Conservation (phyloP, 2,329 filamentous ascomycete genomes). For the Stemphylium lycopersici region DNA sequence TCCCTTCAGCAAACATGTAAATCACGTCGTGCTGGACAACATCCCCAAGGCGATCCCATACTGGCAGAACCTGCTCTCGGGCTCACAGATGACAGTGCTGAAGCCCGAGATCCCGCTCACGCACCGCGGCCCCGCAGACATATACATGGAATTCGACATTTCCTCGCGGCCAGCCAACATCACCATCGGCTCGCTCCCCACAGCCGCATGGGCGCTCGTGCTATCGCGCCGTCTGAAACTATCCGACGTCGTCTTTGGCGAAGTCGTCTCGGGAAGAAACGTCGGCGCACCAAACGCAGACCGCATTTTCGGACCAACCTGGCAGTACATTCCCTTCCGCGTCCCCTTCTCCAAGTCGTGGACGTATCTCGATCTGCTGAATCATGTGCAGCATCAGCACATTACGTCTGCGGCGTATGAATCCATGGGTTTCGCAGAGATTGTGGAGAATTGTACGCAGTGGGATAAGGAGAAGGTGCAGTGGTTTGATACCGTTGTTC, state of each 20-base stretch:
- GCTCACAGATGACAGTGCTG: constrained; percentile 57
- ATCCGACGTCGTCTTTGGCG: constrained; percentile 68
- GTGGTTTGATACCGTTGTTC: constrained; percentile 50
- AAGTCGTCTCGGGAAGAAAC: constrained; percentile 70
- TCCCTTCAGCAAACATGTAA: constrained; percentile 57
- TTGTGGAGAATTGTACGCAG: constrained; percentile 43
- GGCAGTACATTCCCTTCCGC: constrained; percentile 70
- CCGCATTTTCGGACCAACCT: constrained; percentile 67
- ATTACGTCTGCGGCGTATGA: constrained; percentile 44
- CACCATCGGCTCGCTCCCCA: constrained; percentile 69
- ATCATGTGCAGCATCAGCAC: constrained; percentile 45
- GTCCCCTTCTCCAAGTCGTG: constrained; percentile 60
- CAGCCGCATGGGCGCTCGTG: constrained; percentile 69
- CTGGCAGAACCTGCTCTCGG: constrained; percentile 65
- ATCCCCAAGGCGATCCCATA: constrained; percentile 61
- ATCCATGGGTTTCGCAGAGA: constrained; percentile 45
- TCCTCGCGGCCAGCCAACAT: constrained; percentile 58
- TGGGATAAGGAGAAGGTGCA: constrained; percentile 35
- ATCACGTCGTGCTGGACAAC: constrained; percentile 47
- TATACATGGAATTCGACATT: constrained; percentile 46
- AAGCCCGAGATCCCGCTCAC: constrained; percentile 40
- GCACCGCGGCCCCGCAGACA: constrained; percentile 35
- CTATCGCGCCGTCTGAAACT: constrained; percentile 61
- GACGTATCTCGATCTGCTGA: constrained; percentile 46
- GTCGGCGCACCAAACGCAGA: constrained; percentile 62